phyloP scores from a whole-genome alignment of 768 basidiomycete species.

The Tulasnella sp. region DNA sequence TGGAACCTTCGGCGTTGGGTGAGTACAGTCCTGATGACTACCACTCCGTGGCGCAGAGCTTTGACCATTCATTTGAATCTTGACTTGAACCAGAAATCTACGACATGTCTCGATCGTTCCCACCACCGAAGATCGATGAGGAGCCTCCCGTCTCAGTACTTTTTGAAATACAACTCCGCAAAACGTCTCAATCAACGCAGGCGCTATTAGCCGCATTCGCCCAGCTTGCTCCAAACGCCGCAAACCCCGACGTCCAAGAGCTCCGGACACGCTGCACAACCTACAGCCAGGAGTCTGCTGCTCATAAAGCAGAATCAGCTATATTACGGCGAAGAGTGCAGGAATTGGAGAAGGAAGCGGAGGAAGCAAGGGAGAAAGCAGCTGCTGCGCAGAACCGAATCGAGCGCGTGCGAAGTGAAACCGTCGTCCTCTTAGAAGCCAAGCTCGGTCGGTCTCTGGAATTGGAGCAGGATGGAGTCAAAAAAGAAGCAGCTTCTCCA shows the following conservation, averaged over 20 bases:
- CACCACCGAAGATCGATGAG: not conserved
- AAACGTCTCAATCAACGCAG: conserved; percentile 57
- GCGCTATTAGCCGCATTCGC: conserved; percentile 58
- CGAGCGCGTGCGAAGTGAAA: conserved; percentile 57
- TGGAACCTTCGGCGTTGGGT: conserved; percentile 33
- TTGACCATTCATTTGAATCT: not conserved
- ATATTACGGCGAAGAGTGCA: conserved; percentile 44
- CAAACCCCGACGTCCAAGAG: conserved; percentile 41
- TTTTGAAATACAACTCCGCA: conserved; percentile 45
- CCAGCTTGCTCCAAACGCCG: conserved; percentile 43
- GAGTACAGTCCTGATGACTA: not conserved
- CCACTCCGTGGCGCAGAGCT: not conserved
- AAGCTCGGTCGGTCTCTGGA: conserved; percentile 10
- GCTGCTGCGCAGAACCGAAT: conserved; percentile 56
- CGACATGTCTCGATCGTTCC: conserved; percentile 20
- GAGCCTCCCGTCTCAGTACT: conserved; percentile 3
- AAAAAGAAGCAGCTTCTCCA: conserved; percentile 47
- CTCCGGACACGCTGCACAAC: conserved; percentile 42
- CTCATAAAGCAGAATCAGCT: conserved; percentile 57
- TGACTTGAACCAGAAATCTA: conserved; percentile 22
- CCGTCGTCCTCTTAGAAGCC: conserved; percentile 49
- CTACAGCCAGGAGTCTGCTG: conserved; percentile 47
- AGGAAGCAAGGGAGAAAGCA: conserved; percentile 52
- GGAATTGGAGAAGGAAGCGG: conserved; percentile 50
- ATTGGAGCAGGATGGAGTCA: conserved; percentile 31